A percentile compares a stretch with the other conserved stretches of the same genome.
These are phyloP conservation scores for Monascus ruber DNA, from an alignment of 2,329 filamentous ascomycete genomes.

Conservation along the genomic window DNA sequence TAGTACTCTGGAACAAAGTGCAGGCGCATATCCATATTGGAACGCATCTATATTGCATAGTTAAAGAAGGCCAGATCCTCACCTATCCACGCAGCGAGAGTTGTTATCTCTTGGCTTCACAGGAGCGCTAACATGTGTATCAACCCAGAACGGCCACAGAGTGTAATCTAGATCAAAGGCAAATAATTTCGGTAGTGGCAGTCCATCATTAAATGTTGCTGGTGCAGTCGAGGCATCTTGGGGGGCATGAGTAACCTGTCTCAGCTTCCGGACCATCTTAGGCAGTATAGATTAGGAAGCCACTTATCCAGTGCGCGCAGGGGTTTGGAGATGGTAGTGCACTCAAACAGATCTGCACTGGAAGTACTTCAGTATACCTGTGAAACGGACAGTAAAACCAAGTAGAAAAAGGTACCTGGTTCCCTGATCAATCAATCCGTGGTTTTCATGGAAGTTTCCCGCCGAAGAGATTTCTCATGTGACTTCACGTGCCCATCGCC, in stretches of 20 bases:
- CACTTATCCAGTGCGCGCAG: too few relatives aligned
- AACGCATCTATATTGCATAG: slow-evolving; percentile 1
- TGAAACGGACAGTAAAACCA: too few relatives aligned
- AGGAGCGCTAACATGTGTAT: slow-evolving; percentile 75
- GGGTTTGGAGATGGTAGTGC: too few relatives aligned
- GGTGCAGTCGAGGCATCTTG: slow-evolving; percentile 33
- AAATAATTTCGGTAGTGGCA: slow-evolving; percentile 68
- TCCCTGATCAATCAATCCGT: too few relatives aligned
- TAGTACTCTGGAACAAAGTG: too few relatives aligned
- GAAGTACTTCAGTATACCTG: too few relatives aligned
- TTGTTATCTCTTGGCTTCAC: slow-evolving; percentile 51
- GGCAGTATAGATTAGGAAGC: too few relatives aligned
- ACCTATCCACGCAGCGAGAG: slow-evolving; percentile 34
- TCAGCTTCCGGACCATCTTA: slow-evolving; percentile 23
- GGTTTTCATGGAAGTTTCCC: too few relatives aligned
- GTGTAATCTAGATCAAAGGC: slow-evolving; percentile 98
- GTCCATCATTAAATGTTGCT: slow-evolving; percentile 50
- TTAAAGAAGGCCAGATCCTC: slow-evolving; percentile 4
- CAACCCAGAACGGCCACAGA: slow-evolving; percentile 97
- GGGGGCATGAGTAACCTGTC: slow-evolving; percentile 22
- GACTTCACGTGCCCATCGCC: too few relatives aligned
- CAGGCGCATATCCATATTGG: not conserved
- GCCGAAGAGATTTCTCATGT: too few relatives aligned
- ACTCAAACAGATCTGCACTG: too few relatives aligned
- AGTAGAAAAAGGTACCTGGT: too few relatives aligned